Percentiles rank a stretch among this genome's conserved stretches.
These are phyloP conservation scores for Delphinella strobiligena DNA, from an alignment of 2,329 filamentous ascomycete genomes.

Conservation along the genomic window DNA sequence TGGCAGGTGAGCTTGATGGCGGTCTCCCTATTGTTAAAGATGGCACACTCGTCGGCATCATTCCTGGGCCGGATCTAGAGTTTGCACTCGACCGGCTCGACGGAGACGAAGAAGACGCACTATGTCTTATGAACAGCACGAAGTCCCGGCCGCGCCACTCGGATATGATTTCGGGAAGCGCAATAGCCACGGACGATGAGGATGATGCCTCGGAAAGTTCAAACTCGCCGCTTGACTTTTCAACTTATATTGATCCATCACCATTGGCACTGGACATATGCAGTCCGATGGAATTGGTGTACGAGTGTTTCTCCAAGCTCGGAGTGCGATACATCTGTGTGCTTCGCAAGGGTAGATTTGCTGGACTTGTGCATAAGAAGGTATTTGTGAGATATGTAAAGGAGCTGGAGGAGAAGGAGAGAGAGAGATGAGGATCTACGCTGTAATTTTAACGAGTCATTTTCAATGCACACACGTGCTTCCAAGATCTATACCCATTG, in stretches of 20 bases:
- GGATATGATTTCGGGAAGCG: conserved; percentile 9
- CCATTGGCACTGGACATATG: conserved; percentile 79
- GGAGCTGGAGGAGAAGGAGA: conserved; percentile 52
- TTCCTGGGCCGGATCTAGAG: conserved; percentile 87
- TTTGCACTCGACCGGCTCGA: conserved; percentile 73
- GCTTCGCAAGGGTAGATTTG: conserved; percentile 69
- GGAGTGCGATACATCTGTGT: conserved; percentile 90
- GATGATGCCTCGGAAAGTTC: conserved; percentile 22
- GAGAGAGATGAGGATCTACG: background rate
- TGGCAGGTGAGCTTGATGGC: conserved; percentile 80
- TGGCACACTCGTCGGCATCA: conserved; percentile 72
- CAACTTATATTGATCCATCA: conserved; percentile 79
- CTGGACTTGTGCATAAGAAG: conserved; percentile 92
- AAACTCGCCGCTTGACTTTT: conserved; percentile 50
- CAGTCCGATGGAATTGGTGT: conserved; percentile 87
- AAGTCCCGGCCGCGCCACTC: conserved; percentile 37
- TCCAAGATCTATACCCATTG: no score
- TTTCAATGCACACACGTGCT: no score
- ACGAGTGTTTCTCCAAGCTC: conserved; percentile 91
- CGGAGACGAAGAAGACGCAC: conserved; percentile 52
- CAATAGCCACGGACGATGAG: conserved; percentile 32
- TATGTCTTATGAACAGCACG: conserved; percentile 68
- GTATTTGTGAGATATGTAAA: conserved; percentile 90
- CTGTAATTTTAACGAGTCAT: no score
- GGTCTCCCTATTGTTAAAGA: conserved; percentile 77